Base-by-base conservation (phyloP, 2,329 filamentous ascomycete species). In the Aspergillus novoparasiticus region DNA sequence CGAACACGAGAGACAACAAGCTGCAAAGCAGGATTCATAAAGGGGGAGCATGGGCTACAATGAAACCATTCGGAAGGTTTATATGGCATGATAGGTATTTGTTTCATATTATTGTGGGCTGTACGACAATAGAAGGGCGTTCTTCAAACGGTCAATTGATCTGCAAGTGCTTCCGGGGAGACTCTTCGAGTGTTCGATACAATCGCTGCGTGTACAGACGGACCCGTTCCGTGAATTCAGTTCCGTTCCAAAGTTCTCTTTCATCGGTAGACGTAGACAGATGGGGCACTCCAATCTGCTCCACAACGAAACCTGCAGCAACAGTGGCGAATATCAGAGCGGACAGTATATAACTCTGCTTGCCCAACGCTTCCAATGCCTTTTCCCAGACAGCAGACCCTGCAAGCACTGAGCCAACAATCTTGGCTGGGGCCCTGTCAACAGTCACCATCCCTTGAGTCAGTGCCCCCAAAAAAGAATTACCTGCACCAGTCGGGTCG, bases 401-500 rank as follows among this genome's bases (percentile, higher is more conserved):
- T 85, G 28, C 73, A 51, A 80, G 66, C 10, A 73, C 66, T 39
- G 73, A 71, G 8, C 71, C 68, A 53, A 79, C 71, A n/a, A 73
- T 58, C 12, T 70, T 62, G 58, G 72, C 69, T 10, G 76, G 72
- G n/a, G 62, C 64, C 58, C 75, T 72, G 11, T 71, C 79, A 30
- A 73, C 69, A 62, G 83, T 80, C 23, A 85, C 80, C 66, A 89
- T 75, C 1, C 83, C 86, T 26, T 88, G 81, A 8, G 85, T 82
- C 63, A 89, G 72, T 2, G 85, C 87, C 26, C 87, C 87, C 10
- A 97, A 82, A 71, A 97, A 98, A 0, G 91, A 89, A 77, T 99
- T 99, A 0, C 95, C 95, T 23, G 93, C 95, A 11, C 95, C 95
- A 0, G 95, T 98, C 0, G 94, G 94, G 76, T 98, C 95, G n/a